These are phyloP conservation scores for Penicillium frequentans DNA, from an alignment of 2,329 filamentous ascomycete genomes.

Conservation along the genomic window DNA sequence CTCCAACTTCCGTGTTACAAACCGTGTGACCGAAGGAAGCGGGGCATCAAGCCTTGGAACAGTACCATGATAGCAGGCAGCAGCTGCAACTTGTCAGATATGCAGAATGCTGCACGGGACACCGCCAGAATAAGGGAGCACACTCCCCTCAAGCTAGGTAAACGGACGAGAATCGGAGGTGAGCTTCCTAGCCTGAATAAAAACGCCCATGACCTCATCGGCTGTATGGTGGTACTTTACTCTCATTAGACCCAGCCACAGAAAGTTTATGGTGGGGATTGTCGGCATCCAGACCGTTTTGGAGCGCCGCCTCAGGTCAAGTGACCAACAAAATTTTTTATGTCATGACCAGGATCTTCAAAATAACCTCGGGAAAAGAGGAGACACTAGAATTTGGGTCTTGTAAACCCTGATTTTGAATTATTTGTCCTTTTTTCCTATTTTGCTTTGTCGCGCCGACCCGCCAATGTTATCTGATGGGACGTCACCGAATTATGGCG, in stretches of 20 bases:
- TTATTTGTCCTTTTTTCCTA: background rate
- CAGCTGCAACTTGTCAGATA: background rate
- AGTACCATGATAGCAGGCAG: constrained; percentile 12
- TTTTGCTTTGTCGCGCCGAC: background rate
- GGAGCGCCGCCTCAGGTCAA: constrained; percentile 11
- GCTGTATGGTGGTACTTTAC: background rate
- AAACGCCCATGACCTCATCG: constrained; percentile 13
- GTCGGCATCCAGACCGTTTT: constrained; percentile 17
- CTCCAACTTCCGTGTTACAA: background rate
- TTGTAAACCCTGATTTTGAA: background rate
- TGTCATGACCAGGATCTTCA: background rate
- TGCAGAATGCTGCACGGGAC: background rate
- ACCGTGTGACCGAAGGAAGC: background rate
- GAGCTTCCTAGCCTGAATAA: background rate
- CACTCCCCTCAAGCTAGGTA: background rate
- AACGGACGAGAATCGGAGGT: background rate
- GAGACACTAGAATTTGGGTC: background rate
- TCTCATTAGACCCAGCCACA: background rate
- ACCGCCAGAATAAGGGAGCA: background rate
- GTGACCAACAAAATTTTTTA: constrained; percentile 9
- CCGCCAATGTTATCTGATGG: background rate
- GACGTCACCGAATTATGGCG: background rate
- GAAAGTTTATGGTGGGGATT: constrained; percentile 1
- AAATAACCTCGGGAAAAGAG: background rate
- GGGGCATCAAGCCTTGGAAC: background rate